Conservation (phyloP, 495 filamentous ascomycete species). For the Ramalina intermedia region DNA sequence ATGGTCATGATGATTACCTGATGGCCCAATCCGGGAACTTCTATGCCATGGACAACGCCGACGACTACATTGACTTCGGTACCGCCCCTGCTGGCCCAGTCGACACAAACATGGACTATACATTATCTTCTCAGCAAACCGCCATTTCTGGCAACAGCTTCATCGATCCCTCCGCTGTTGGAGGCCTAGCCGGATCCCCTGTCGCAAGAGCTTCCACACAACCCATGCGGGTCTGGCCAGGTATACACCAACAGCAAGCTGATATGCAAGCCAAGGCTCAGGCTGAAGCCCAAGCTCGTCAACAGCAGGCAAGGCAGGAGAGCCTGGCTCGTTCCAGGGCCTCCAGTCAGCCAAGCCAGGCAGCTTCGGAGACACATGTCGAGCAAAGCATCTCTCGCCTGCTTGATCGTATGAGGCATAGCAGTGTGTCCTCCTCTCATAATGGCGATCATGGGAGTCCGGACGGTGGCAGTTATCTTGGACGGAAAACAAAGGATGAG, state of each 20-base stretch:
- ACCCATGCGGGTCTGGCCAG: slow-evolving; percentile 65
- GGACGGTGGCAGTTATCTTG: slow-evolving; percentile 20
- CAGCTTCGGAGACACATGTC: slow-evolving; percentile 43
- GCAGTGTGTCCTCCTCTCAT: slow-evolving; percentile 33
- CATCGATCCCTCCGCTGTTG: slow-evolving; percentile 58
- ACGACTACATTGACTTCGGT: slow-evolving; percentile 41
- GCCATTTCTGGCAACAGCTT: slow-evolving; percentile 34
- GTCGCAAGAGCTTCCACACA: slow-evolving; percentile 30
- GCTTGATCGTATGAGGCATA: slow-evolving; percentile 68
- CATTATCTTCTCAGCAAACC: slow-evolving; percentile 33
- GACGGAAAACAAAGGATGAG: slow-evolving; percentile 66
- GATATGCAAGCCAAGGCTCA: slow-evolving; percentile 58
- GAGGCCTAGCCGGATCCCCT: slow-evolving; percentile 37
- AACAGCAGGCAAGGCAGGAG: slow-evolving; percentile 24
- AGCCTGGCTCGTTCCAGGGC: slow-evolving; percentile 14
- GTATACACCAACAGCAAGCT: slow-evolving; percentile 83
- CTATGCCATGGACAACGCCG: slow-evolving; percentile 37
- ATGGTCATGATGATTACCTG: slow-evolving; percentile 30
- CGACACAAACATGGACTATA: slow-evolving; percentile 45
- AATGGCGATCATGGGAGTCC: slow-evolving; percentile 35
- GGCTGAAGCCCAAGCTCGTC: slow-evolving; percentile 48
- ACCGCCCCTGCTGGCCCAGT: slow-evolving; percentile 20
- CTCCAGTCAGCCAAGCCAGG: slow-evolving; percentile 15
- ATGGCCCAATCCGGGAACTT: slow-evolving; percentile 27
- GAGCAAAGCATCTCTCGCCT: slow-evolving; percentile 80